Percentiles rank a stretch among this genome's conserved stretches.
Evolutionary conservation across 495 filamentous ascomycete genomes (phyloP).

Genomic region (Zalerion maritima): DNA sequence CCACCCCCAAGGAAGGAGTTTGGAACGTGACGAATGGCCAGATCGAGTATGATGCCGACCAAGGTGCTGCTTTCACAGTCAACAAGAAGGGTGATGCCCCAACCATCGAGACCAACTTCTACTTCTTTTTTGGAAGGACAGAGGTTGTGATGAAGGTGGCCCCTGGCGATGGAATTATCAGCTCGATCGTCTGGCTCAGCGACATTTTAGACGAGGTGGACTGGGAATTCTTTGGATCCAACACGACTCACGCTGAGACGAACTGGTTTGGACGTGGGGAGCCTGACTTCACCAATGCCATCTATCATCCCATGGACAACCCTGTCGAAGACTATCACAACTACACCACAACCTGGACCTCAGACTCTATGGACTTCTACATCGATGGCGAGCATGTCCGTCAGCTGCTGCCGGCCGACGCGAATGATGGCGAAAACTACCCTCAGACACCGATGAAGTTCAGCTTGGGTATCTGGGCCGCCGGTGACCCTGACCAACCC

Average conservation of each 20-base stretch:
- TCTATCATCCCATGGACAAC: conserved; percentile 37
- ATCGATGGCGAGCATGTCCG: conserved; percentile 58
- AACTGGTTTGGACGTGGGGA: conserved; percentile 83
- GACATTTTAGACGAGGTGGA: conserved; percentile 85
- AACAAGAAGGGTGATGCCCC: conserved; percentile 55
- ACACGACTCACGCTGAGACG: conserved; percentile 46
- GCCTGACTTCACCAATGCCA: conserved; percentile 37
- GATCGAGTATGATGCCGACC: conserved; percentile 35
- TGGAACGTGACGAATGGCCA: conserved; percentile 49
- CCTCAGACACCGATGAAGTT: conserved; percentile 82
- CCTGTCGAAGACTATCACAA: conserved; percentile 52
- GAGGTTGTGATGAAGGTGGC: conserved; percentile 62
- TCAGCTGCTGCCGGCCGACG: conserved; percentile 47
- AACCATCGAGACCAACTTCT: conserved; percentile 57
- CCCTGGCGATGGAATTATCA: conserved; percentile 60
- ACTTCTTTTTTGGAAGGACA: conserved; percentile 64
- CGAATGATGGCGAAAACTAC: conserved; percentile 49
- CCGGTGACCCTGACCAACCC: conserved; percentile 53
- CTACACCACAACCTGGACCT: conserved; percentile 76
- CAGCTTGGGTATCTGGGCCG: conserved; percentile 75
- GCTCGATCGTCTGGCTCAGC: conserved; percentile 67
- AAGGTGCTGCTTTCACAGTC: conserved; percentile 59
- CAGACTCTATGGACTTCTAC: conserved; percentile 52
- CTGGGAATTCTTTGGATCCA: conserved; percentile 70
- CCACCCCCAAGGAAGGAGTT: conserved; percentile 34